A percentile compares a stretch with the other conserved stretches of the same genome.
These are phyloP conservation scores for Leccinum uliginosum DNA, from an alignment of 768 basidiomycete species.

Conservation along the genomic window DNA sequence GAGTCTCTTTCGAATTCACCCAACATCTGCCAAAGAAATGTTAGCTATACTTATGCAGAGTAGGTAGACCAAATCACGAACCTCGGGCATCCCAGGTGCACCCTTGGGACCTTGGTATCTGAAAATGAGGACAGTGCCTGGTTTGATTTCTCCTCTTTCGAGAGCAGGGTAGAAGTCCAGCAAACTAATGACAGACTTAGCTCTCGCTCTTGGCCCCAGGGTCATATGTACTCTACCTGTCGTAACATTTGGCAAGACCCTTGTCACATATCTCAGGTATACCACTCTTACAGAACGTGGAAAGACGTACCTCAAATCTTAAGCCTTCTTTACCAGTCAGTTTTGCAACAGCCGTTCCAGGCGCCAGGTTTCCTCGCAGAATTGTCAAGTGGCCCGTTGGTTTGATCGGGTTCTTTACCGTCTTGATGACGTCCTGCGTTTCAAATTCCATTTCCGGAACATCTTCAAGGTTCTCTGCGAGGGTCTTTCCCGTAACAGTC, in stretches of 20 bases:
- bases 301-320: constrained; percentile 61
- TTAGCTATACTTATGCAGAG: constrained; percentile 1
- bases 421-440: constrained; percentile 72
- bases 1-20: constrained; percentile 24
- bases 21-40: constrained; percentile 36
- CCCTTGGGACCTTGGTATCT: constrained; percentile 89
- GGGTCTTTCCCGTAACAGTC: constrained; percentile 89
- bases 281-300: background rate
- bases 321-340: constrained; percentile 91
- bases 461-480: constrained; percentile 82
- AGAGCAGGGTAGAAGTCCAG: constrained; percentile 72
- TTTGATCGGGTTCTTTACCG: constrained; percentile 78
- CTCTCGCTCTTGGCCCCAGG: background rate
- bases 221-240: constrained; percentile 40
- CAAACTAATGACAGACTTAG: constrained; percentile 37
- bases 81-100: constrained; percentile 90
- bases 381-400: constrained; percentile 83
- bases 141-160: constrained; percentile 67
- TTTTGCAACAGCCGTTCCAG: constrained; percentile 86
- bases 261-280: constrained; percentile 31
- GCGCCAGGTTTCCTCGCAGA: constrained; percentile 83
- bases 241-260: constrained; percentile 77
- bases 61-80: constrained; percentile 18
- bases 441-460: constrained; percentile 68
- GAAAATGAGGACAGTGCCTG: constrained; percentile 75